Percentiles rank a stretch among this genome's conserved stretches.
phyloP scores from a whole-genome alignment of 345 rosid species.

The Hirschfeldia incana region DNA sequence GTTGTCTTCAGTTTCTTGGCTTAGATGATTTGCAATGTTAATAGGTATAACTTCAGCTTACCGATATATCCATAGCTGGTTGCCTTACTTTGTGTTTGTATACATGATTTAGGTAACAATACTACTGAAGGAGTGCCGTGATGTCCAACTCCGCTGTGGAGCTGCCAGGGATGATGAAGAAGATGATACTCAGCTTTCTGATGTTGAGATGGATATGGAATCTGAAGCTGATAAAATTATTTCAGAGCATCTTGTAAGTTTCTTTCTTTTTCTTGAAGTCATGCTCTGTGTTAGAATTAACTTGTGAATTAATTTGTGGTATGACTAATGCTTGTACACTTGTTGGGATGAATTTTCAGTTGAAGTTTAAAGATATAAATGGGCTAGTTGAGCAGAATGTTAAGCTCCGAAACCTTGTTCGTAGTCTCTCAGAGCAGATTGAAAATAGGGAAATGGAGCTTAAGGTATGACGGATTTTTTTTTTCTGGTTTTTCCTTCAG shows the following conservation, averaged over 20 bases:
- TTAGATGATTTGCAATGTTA: slow-evolving; percentile 20
- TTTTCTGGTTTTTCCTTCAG: background rate
- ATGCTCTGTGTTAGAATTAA: slow-evolving; percentile 15
- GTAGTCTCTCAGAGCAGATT: slow-evolving; percentile 76
- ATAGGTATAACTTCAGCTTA: slow-evolving; percentile 4
- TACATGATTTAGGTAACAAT: slow-evolving; percentile 65
- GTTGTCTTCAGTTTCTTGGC: slow-evolving; percentile 18
- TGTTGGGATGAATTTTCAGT: slow-evolving; percentile 49
- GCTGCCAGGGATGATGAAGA: slow-evolving; percentile 49
- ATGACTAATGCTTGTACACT: slow-evolving; percentile 21
- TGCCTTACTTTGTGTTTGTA: slow-evolving; percentile 21
- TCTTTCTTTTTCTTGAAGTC: background rate
- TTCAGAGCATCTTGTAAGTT: slow-evolving; percentile 73
- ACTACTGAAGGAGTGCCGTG: slow-evolving; percentile 94
- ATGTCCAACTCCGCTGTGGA: slow-evolving; percentile 89
- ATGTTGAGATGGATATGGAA: slow-evolving; percentile 52
- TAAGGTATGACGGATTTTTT: slow-evolving; percentile 53
- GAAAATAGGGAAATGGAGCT: slow-evolving; percentile 69
- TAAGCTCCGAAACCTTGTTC: slow-evolving; percentile 84
- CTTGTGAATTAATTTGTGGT: background rate
- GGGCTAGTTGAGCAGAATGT: slow-evolving; percentile 97
- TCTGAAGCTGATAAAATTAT: slow-evolving; percentile 69
- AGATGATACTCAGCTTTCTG: slow-evolving; percentile 40
- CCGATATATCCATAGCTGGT: slow-evolving; percentile 9
- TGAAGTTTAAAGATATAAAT: slow-evolving; percentile 90